Evolutionary conservation across 805 yeast species (phyloP).

Genomic region (Torulaspora delbrueckii): DNA sequence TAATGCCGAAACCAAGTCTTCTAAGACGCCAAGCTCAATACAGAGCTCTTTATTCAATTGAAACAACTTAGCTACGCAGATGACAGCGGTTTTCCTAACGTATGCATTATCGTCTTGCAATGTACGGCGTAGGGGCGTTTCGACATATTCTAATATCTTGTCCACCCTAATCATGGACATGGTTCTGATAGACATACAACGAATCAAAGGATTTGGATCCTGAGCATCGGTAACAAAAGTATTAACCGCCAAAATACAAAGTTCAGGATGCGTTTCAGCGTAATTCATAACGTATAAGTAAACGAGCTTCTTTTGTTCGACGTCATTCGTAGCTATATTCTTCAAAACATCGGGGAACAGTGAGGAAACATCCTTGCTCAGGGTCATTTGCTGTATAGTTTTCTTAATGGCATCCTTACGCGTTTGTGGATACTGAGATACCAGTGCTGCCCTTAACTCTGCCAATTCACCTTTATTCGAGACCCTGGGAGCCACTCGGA

Average conservation of each 20-base stretch:
- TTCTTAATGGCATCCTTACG: constrained; percentile 95
- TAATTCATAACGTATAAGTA: constrained; percentile 94
- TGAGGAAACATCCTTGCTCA: constrained; percentile 93
- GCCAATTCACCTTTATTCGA: constrained; percentile 66
- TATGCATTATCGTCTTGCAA: constrained; percentile 91
- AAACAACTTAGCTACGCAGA: constrained; percentile 92
- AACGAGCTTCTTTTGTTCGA: constrained; percentile 94
- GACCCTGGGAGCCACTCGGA: constrained; percentile 37
- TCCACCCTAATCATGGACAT: constrained; percentile 98
- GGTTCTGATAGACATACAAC: constrained; percentile 95
- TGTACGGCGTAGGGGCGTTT: constrained; percentile 80
- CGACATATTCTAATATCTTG: constrained; percentile 92
- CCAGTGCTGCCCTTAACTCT: constrained; percentile 84
- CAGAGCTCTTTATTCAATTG: constrained; percentile 79
- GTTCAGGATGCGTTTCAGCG: constrained; percentile 93
- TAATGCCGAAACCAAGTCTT: constrained; percentile 57
- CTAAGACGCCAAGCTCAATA: constrained; percentile 80
- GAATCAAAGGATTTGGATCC: constrained; percentile 92
- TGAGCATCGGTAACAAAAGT: constrained; percentile 93
- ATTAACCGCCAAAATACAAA: constrained; percentile 92
- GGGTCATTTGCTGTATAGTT: constrained; percentile 96
- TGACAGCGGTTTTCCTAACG: constrained; percentile 95
- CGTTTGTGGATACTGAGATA: constrained; percentile 90
- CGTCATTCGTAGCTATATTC: constrained; percentile 93
- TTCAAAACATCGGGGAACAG: constrained; percentile 93